Evolutionary conservation across 805 yeast species (phyloP).

Genomic region (Priceomyces medius): DNA sequence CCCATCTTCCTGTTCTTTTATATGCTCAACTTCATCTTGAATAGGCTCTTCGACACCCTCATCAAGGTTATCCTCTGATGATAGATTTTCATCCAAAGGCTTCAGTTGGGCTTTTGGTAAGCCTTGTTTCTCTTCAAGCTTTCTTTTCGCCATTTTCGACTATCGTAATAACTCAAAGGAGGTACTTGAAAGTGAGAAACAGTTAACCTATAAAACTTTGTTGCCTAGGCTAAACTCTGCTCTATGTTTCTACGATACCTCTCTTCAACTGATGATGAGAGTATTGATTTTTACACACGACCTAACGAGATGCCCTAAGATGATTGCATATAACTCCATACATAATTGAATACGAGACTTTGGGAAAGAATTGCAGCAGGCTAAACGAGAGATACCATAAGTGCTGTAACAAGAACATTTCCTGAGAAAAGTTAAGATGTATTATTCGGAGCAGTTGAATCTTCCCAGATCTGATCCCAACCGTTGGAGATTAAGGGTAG

Average conservation of each 20-base stretch:
- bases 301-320: not conserved
- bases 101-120: not conserved
- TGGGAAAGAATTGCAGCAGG: not conserved
- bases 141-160: not conserved
- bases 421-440: constrained; percentile 21
- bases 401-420: too few species aligned
- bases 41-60: not conserved
- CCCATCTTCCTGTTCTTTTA: too few species aligned
- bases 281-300: not conserved
- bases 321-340: not conserved
- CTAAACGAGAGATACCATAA: not conserved
- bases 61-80: not conserved
- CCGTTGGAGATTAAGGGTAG: constrained; percentile 73
- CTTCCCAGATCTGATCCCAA: constrained; percentile 64
- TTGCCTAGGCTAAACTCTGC: not conserved
- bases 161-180: not conserved
- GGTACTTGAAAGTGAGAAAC: not conserved
- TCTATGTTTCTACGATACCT: not conserved
- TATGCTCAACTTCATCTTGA: too few species aligned
- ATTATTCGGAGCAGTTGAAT: constrained; percentile 70
- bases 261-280: not conserved
- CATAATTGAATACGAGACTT: not conserved
- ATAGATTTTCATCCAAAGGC: not conserved
- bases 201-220: not conserved
- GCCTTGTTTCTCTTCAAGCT: not conserved